Evolutionary conservation across 306 rosid genomes (phyloP), one percentile per base, ranked within the genome.

Genomic region (Erythrophleum fordii): DNA sequence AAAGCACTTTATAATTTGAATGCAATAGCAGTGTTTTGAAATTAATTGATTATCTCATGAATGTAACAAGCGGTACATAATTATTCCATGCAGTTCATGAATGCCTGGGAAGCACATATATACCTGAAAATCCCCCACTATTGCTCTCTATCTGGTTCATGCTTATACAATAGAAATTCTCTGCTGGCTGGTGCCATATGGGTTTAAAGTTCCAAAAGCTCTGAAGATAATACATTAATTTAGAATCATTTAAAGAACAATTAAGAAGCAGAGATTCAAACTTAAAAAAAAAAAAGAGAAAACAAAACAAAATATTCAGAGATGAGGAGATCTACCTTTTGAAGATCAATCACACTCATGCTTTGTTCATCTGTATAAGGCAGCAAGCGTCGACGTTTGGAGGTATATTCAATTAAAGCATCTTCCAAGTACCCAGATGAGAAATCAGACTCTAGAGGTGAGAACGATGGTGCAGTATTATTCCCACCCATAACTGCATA

Each of bases 401-500:
- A 85, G 52, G 83, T 74, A 74, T 88, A 91, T n/a, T 93, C 91
- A 48, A 90, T 9, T 88, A 95, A 86, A 55, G 98, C 99, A 78
- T 95, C 99, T 86, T 95, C 96, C 65, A 95, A 82, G 72, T 95
- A 95, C 11, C 99, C 99, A 16, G 96, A 90, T 4, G 98, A 95
- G 84, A 90, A 81, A 81, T 90, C 91, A 62, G 88, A 81, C 14
- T 87, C 85, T 5, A 77, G 85, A 28, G 89, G 80, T 26, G 95
- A 85, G 51, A 80, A 82, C 74, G 80, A 78, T 23, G 92, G 67
- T 59, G 77, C 62, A 41, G 6, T 4, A 23, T n/a, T 11, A 81
- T 46, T 73, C 29, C 77, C 87, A 55, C 87, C 94, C 97, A 91
- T 92, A 25, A 67, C 91, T 88, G 85, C 91, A 83, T 51, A 58